These are phyloP conservation scores for Trifolium fragiferum DNA, from an alignment of 306 rosid species.

Conservation along the genomic window DNA sequence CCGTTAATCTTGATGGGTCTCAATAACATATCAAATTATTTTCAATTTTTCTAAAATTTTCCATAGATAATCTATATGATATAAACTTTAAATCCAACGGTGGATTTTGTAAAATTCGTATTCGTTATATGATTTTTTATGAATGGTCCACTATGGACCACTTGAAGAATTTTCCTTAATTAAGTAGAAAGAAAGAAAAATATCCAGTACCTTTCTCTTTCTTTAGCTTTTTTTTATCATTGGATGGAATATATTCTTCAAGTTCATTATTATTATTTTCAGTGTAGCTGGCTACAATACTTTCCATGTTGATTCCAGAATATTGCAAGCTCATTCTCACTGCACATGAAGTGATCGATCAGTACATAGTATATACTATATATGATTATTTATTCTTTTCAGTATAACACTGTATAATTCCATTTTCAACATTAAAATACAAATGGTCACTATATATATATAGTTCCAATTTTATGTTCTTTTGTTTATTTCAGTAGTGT, in stretches of 20 bases:
- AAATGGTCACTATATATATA: constrained; percentile 1
- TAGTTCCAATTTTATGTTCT: constrained; percentile 23
- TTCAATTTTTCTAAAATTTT: no score
- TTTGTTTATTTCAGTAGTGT: constrained; percentile 18
- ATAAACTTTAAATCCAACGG: no score
- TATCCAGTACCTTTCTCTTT: background rate
- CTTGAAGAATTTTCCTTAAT: no score
- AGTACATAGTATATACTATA: background rate
- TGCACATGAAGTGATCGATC: constrained; percentile 28
- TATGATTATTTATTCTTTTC: constrained; percentile 15
- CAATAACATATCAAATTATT: no score
- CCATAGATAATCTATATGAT: no score
- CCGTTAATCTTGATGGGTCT: no score
- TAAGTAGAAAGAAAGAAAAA: background rate
- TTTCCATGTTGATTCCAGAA: constrained; percentile 13
- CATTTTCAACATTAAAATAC: constrained; percentile 7
- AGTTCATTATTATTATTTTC: constrained; percentile 31
- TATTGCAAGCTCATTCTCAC: constrained; percentile 32
- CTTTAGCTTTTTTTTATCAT: background rate
- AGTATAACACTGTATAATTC: constrained; percentile 17
- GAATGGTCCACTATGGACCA: no score
- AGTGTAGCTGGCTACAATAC: constrained; percentile 35
- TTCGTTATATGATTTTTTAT: no score
- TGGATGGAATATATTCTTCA: constrained; percentile 45
- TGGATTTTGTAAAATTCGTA: no score